Base-by-base conservation (phyloP, 2,329 filamentous ascomycete species). In the Annulohypoxylon truncatum region DNA sequence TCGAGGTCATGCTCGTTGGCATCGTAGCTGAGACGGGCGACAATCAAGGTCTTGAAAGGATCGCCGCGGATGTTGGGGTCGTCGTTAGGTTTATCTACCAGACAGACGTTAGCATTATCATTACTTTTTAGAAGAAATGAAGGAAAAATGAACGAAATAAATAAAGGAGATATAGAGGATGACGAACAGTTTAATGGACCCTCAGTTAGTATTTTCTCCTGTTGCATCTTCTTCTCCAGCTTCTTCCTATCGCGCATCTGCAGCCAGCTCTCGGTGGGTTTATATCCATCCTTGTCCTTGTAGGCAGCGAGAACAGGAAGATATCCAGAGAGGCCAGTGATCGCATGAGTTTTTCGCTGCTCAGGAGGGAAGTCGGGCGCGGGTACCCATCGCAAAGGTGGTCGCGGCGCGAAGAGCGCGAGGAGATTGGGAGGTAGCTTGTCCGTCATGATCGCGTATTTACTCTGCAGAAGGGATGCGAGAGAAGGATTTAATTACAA, bases 1-100 rank as follows among this genome's bases (percentile, higher is more conserved):
- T 97, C 94, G 42, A 99, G 84, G 76, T 99, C 96, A 73, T 94
- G 89, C 75, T 95, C 92, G 69, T 92, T 94, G 48, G 92, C 91
- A 64, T 96, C 92, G 77, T 97, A 99, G 76, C 91, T 94, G 51
- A 99, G 85, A 58, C 96, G 90, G 56, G 93, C 91, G 58, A 98
- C 92, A 75, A 99, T 96, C 53, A 99, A 84, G 12, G 96, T 99
- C 81, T 93, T 97, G 84, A 96, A 97, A 1, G 95, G 91, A 81
- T 98, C 94, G 61, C 96, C 95, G 70, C 94, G 89, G 71, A 97
- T 91, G 74, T 97, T 96, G 10, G 91, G 87, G 75, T 99, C 96
- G 35, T 96, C 90, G 22, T 84, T 82, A 5, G 96, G 95, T 69
- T 95, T 92, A 80, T 92, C 94, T 94, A 71, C 35, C 4, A 33